These are phyloP conservation scores for Didymella arachidicola DNA, from an alignment of 2,329 filamentous ascomycete genomes.

Conservation along the genomic window DNA sequence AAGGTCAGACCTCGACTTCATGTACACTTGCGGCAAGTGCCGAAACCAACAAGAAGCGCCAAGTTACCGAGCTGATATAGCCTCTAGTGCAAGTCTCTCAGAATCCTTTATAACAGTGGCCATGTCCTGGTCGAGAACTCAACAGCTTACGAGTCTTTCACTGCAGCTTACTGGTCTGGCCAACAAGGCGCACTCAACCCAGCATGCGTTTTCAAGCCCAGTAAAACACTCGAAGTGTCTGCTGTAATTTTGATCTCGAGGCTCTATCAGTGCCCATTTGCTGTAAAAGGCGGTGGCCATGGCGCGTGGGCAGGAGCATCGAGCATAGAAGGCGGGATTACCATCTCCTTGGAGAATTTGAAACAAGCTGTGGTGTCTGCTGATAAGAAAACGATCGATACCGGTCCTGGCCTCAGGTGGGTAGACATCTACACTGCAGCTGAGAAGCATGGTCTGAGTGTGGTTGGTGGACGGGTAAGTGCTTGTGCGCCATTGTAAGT, in stretches of 20 bases:
- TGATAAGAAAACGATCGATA: constrained; percentile 32
- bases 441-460: constrained; percentile 32
- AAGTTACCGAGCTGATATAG: background rate
- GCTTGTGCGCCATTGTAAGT: background rate
- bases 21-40: background rate
- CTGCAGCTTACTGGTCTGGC: constrained; percentile 36
- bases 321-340: constrained; percentile 54
- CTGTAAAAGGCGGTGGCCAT: constrained; percentile 57
- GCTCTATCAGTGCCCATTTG: constrained; percentile 49
- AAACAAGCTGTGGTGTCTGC: constrained; percentile 34
- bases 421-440: constrained; percentile 38
- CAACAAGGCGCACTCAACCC: constrained; percentile 38
- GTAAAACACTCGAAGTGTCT: constrained; percentile 31
- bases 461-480: constrained; percentile 34
- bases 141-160: constrained; percentile 33
- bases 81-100: constrained; percentile 34
- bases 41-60: background rate
- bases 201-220: constrained; percentile 40
- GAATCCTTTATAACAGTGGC: constrained; percentile 31
- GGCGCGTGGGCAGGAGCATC: constrained; percentile 24
- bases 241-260: constrained; percentile 31
- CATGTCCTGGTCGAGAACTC: constrained; percentile 26
- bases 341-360: constrained; percentile 50
- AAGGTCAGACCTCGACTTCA: background rate
- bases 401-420: constrained; percentile 43